Conservation (phyloP, 352 stramenopile genomes). For the Phytophthora cajani region DNA sequence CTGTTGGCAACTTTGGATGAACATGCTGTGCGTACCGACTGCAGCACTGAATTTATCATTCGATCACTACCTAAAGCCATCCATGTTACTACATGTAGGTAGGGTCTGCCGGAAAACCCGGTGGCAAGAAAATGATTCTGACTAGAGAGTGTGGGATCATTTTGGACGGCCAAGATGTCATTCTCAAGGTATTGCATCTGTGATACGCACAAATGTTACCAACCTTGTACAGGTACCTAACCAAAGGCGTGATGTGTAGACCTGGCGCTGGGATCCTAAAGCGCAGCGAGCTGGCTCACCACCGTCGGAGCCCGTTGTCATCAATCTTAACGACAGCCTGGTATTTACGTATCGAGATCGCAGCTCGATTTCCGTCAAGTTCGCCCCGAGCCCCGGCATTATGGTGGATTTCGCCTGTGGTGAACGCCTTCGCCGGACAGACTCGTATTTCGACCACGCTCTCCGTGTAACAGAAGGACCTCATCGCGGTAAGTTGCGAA, state of each 20-base stretch:
- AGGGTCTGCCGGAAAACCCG: slow-evolving; percentile 58
- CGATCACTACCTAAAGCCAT: neutral
- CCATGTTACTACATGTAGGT: slow-evolving; percentile 39
- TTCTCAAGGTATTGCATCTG: slow-evolving; percentile 50
- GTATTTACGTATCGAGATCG: slow-evolving; percentile 74
- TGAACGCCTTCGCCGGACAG: slow-evolving; percentile 66
- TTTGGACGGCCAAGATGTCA: slow-evolving; percentile 52
- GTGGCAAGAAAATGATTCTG: slow-evolving; percentile 68
- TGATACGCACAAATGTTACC: neutral
- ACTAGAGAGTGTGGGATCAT: slow-evolving; percentile 72
- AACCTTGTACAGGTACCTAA: neutral
- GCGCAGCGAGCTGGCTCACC: slow-evolving; percentile 67
- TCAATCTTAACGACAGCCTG: slow-evolving; percentile 78
- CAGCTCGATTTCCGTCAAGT: slow-evolving; percentile 70
- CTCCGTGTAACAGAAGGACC: slow-evolving; percentile 45
- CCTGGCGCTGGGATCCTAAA: slow-evolving; percentile 74
- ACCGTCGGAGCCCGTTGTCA: slow-evolving; percentile 60
- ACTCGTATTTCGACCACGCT: slow-evolving; percentile 77
- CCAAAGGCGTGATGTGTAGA: slow-evolving; percentile 23
- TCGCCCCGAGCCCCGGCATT: slow-evolving; percentile 63
- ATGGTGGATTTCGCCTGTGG: slow-evolving; percentile 73
- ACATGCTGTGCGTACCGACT: slow-evolving; percentile 50
- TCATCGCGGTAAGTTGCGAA: slow-evolving; percentile 61
- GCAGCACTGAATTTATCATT: neutral
- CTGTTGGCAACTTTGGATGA: slow-evolving; percentile 72